phyloP scores from a whole-genome alignment of 768 basidiomycete genomes.

The Psilocybe tampanensis region DNA sequence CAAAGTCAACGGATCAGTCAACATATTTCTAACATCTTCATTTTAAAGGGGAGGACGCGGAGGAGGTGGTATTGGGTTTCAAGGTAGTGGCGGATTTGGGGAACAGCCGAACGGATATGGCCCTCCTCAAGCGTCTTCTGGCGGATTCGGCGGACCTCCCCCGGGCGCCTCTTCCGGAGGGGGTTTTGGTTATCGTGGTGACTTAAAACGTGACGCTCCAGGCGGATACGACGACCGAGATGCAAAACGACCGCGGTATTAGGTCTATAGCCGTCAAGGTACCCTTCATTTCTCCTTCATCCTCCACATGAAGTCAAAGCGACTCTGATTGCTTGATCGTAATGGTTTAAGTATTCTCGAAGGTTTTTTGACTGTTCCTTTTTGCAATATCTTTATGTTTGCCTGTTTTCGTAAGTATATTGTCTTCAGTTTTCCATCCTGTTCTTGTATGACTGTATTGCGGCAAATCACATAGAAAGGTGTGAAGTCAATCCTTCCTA shows the following conservation, averaged over 20 bases:
- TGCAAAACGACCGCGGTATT: conserved; percentile 80
- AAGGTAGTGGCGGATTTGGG: conserved; percentile 60
- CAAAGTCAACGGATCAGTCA: not conserved
- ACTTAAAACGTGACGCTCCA: conserved; percentile 77
- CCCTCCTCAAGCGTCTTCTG: conserved; percentile 20
- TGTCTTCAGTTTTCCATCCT: conserved; percentile 7
- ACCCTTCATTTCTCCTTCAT: conserved; percentile 23
- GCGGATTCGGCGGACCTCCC: conserved; percentile 24
- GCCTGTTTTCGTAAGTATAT: conserved; percentile 26
- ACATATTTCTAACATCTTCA: not conserved
- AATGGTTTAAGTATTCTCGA: conserved; percentile 27
- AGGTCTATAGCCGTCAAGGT: conserved; percentile 37
- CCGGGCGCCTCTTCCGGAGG: conserved; percentile 29
- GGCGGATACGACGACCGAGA: conserved; percentile 85
- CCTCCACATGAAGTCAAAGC: conserved; percentile 22
- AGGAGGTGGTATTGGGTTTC: conserved; percentile 74
- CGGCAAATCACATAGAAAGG: not conserved
- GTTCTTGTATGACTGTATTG: conserved; percentile 11
- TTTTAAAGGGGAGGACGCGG: conserved; percentile 64
- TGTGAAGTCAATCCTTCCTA: not conserved
- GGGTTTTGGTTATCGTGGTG: conserved; percentile 62
- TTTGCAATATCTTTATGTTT: conserved; percentile 6
- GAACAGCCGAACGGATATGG: conserved; percentile 55
- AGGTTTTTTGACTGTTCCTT: conserved; percentile 21
- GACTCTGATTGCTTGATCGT: conserved; percentile 15